Evolutionary conservation across 495 filamentous ascomycete genomes (phyloP), one percentile per base, ranked within the genome.

Genomic region (Trichocladium uniseriatum): DNA sequence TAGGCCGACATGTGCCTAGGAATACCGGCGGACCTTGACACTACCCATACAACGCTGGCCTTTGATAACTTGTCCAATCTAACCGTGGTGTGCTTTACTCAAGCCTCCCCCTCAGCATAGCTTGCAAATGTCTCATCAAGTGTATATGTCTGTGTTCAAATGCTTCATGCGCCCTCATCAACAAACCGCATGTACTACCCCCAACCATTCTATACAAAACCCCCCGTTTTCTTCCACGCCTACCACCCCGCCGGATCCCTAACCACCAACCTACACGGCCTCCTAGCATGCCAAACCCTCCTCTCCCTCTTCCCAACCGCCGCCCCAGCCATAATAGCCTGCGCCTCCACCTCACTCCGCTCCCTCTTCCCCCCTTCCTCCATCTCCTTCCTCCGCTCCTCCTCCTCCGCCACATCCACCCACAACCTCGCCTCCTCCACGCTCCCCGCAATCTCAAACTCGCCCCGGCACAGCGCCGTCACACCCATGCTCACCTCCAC

Each of bases 371-470:
- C 56, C 15, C 51, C 54, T 38, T 51, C 42, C 53, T 61, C 52
- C 58, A 52, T 29, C 73, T 62, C 51, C 62, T 73, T 38, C 54
- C 58, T 71, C 2, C 83, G 76, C 70, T 94, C 90, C 66, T 92
- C 89, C 1, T 94, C 78, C 14, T 75, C 82, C 2, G 81, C 87
- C 20, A 76, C 79, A 43, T 46, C 49, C 1, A 46, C 34, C 74
- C 65, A 55, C 59, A 76, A 35, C 53, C 62, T 72, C 1, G 86
- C 77, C 71, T 95, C 90, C 66, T 96, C 90, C 1, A 95, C 79
- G 13, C 76, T 83, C 2, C 83, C 89, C 20, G 77, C 78, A 43
- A 95, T 74, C 62, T 95, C 89, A 60, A 88, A 95, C 48, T 85
- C 81, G 6, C 90, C 90, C 37, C 80, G 73, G 45, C 85, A 86